These are phyloP conservation scores for Gentiana straminea DNA, from an alignment of 257 asterid genomes.

Conservation along the genomic window DNA sequence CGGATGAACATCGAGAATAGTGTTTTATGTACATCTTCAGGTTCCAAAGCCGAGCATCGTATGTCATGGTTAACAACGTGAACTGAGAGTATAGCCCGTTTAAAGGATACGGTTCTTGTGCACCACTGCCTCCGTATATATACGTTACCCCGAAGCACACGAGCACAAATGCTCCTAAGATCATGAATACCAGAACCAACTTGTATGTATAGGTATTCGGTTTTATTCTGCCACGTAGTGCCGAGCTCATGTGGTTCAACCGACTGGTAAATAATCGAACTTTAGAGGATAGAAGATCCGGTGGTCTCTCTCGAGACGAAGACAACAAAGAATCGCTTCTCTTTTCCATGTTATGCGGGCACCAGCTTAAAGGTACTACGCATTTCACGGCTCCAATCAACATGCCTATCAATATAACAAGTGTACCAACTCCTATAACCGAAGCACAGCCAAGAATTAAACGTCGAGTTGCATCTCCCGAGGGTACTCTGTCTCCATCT, in stretches of 20 bases:
- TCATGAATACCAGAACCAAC: constrained; percentile 28
- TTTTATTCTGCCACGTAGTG: constrained; percentile 49
- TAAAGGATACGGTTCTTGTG: constrained; percentile 65
- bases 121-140: constrained; percentile 77
- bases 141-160: constrained; percentile 51
- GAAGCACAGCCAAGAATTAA: constrained; percentile 56
- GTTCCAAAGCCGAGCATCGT: constrained; percentile 94
- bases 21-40: constrained; percentile 73
- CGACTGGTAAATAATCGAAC: constrained; percentile 61
- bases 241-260: constrained; percentile 43
- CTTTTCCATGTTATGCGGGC: constrained; percentile 72
- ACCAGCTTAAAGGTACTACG: constrained; percentile 80
- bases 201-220: constrained; percentile 42
- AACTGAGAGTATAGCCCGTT: constrained; percentile 74
- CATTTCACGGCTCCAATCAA: constrained; percentile 65
- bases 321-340: constrained; percentile 60
- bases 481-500: constrained; percentile 82
- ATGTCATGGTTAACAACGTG: constrained; percentile 83
- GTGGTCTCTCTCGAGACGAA: constrained; percentile 38
- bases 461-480: constrained; percentile 61
- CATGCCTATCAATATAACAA: constrained; percentile 58
- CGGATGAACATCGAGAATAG: constrained; percentile 89
- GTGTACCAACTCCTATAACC: constrained; percentile 34
- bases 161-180: constrained; percentile 23
- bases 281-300: constrained; percentile 45